A percentile compares a stretch with the other conserved stretches of the same genome.
These are phyloP conservation scores for Miscanthus lutarioriparius DNA, from an alignment of 176 grass and related monocot species.

Conservation along the genomic window DNA sequence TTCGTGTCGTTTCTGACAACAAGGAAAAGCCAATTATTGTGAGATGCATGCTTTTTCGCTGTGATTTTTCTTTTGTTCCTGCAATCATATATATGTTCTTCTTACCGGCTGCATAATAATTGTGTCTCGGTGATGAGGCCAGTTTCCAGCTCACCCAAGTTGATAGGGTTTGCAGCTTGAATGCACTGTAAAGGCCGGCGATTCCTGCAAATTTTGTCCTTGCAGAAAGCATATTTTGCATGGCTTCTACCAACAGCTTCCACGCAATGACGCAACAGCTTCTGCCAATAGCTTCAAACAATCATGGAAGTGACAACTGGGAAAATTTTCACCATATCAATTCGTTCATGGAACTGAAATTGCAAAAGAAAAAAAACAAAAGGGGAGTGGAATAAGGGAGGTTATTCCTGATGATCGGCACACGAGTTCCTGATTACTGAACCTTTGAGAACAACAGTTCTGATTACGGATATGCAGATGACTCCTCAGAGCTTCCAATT, in stretches of 20 bases:
- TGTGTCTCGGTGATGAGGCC: slow-evolving; percentile 31
- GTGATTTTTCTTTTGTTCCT: slow-evolving; percentile 12
- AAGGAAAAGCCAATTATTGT: slow-evolving; percentile 8
- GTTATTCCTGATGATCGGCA: background rate
- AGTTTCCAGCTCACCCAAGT: slow-evolving; percentile 46
- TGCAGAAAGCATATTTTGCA: slow-evolving; percentile 36
- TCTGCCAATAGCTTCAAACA: background rate
- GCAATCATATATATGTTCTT: slow-evolving; percentile 34
- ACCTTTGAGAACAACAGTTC: background rate
- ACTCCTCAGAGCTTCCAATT: background rate
- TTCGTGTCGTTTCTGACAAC: background rate
- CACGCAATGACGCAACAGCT: background rate
- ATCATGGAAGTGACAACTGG: background rate
- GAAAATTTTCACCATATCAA: background rate
- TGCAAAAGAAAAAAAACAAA: background rate
- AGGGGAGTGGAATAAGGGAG: background rate
- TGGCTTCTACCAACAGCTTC: slow-evolving; percentile 10
- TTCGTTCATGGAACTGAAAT: background rate
- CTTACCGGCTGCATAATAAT: slow-evolving; percentile 39
- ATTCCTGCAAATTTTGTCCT: slow-evolving; percentile 39
- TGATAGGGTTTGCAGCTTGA: slow-evolving; percentile 23
- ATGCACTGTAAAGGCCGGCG: slow-evolving; percentile 46
- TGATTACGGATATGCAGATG: background rate
- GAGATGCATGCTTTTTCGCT: slow-evolving; percentile 13
- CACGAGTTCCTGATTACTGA: background rate